These are phyloP conservation scores for Juglanconis sp. DNA, from an alignment of 2,329 filamentous ascomycete genomes.

Conservation along the genomic window DNA sequence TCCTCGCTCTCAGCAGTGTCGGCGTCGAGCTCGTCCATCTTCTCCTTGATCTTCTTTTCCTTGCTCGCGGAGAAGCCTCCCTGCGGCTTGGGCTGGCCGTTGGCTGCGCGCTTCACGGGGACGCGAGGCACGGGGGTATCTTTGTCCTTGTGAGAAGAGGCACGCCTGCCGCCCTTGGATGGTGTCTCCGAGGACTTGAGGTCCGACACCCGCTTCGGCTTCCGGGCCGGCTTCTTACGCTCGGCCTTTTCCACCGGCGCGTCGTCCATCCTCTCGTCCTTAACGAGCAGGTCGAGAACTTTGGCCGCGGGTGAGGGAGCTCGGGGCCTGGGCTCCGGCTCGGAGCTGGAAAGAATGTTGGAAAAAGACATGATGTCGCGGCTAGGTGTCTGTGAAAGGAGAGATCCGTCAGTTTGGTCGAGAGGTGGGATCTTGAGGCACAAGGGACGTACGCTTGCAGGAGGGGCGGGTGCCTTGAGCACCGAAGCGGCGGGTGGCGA, in stretches of 20 bases:
- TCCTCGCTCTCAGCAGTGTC: slow-evolving; percentile 42
- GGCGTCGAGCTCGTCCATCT: slow-evolving; percentile 49
- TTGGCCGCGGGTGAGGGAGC: slow-evolving; percentile 7
- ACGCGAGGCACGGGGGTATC: slow-evolving; percentile 42
- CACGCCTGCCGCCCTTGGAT: slow-evolving; percentile 47
- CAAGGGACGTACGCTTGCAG: slow-evolving; percentile 33
- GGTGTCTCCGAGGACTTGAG: slow-evolving; percentile 47
- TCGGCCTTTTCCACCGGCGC: slow-evolving; percentile 23
- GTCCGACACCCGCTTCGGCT: slow-evolving; percentile 49
- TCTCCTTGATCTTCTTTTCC: slow-evolving; percentile 65
- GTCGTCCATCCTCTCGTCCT: slow-evolving; percentile 19
- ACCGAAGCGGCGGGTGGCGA: slow-evolving; percentile 37
- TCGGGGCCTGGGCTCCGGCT: slow-evolving; percentile 57
- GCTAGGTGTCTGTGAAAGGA: slow-evolving; percentile 57
- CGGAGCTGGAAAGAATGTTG: slow-evolving; percentile 82
- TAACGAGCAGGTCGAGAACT: slow-evolving; percentile 10
- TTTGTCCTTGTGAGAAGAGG: slow-evolving; percentile 42
- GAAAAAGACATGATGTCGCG: slow-evolving; percentile 90
- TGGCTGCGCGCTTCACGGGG: slow-evolving; percentile 56
- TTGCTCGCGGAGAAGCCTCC: slow-evolving; percentile 51
- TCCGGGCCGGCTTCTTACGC: slow-evolving; percentile 35
- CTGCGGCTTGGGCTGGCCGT: slow-evolving; percentile 54
- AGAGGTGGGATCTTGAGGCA: neutral
- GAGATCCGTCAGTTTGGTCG: neutral
- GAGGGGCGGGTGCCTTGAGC: slow-evolving; percentile 35